Conservation (phyloP, 129 eudicot genomes). For the Oenanthe sinensis region DNA sequence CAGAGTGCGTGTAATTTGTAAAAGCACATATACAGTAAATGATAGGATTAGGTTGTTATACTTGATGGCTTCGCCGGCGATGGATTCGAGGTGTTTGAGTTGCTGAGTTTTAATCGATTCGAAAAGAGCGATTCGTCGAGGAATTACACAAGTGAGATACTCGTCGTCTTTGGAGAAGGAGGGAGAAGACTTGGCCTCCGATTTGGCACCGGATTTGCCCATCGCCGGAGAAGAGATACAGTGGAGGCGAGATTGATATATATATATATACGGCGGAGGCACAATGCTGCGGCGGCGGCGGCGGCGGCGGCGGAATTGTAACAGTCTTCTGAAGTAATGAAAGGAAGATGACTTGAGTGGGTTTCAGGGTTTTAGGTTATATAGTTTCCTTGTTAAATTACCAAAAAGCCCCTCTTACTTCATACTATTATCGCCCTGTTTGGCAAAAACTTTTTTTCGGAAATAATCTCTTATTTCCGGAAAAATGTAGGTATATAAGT, state of each 20-base stretch:
- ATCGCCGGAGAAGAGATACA: not conserved
- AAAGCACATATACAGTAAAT: no score
- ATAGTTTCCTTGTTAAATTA: not conserved
- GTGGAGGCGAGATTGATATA: not conserved
- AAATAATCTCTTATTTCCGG: no score
- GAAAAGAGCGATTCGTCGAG: constrained; percentile 27
- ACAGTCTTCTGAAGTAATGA: not conserved
- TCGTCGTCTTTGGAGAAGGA: constrained; percentile 46
- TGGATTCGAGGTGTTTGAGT: not conserved
- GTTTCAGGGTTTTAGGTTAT: not conserved
- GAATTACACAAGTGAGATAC: constrained; percentile 49
- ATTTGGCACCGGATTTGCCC: not conserved
- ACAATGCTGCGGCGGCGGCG: not conserved
- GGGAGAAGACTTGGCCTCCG: constrained; percentile 13
- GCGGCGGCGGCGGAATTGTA: not conserved
- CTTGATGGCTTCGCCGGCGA: not conserved
- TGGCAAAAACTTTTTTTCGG: no score
- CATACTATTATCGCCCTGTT: no score
- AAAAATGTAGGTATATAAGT: no score
- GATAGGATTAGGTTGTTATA: no score
- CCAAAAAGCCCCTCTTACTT: not conserved
- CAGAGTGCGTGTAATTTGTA: not conserved
- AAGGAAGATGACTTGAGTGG: not conserved
- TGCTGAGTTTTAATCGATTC: not conserved
- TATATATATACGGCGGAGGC: not conserved